These are phyloP conservation scores for Sparassis latifolia DNA, from an alignment of 1,284 basidiomycete species.

Conservation along the genomic window DNA sequence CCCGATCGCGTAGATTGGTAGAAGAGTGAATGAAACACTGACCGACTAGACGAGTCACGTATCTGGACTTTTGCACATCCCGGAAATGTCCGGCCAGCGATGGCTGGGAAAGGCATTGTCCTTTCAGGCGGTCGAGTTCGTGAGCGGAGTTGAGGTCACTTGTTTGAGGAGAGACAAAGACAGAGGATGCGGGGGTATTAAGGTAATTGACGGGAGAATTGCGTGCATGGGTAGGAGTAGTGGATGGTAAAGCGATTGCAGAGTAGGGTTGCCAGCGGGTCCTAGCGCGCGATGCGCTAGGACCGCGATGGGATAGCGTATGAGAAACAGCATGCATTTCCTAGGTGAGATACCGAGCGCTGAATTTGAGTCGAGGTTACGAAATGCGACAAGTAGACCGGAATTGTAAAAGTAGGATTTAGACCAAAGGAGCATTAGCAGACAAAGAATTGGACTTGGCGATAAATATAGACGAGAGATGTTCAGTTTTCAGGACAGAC, in stretches of 20 bases:
- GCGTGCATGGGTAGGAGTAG: slow-evolving; percentile 31
- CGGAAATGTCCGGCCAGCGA: slow-evolving; percentile 31
- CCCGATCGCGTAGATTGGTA: no score
- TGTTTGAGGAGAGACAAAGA: slow-evolving; percentile 38
- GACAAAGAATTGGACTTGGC: slow-evolving; percentile 12
- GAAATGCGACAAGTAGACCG: slow-evolving; percentile 9
- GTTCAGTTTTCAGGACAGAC: slow-evolving; percentile 3
- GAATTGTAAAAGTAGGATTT: slow-evolving; percentile 13
- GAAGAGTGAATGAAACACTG: slow-evolving; percentile 25
- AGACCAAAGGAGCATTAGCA: slow-evolving; percentile 23
- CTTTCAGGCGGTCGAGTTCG: slow-evolving; percentile 32
- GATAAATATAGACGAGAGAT: slow-evolving; percentile 17
- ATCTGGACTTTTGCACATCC: slow-evolving; percentile 54
- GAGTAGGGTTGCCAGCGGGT: slow-evolving; percentile 73
- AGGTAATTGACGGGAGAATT: slow-evolving; percentile 41
- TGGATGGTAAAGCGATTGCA: slow-evolving; percentile 28
- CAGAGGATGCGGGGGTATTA: slow-evolving; percentile 54
- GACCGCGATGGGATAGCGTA: slow-evolving; percentile 60
- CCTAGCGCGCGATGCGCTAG: slow-evolving; percentile 55
- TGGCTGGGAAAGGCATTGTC: slow-evolving; percentile 21
- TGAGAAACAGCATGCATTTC: slow-evolving; percentile 53
- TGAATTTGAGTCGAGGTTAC: slow-evolving; percentile 19
- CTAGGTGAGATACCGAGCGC: slow-evolving; percentile 12
- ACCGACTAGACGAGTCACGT: slow-evolving; percentile 63
- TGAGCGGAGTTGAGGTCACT: slow-evolving; percentile 26